phyloP scores from a whole-genome alignment of 2,329 filamentous ascomycete species.

The Neospermospora avenae region DNA sequence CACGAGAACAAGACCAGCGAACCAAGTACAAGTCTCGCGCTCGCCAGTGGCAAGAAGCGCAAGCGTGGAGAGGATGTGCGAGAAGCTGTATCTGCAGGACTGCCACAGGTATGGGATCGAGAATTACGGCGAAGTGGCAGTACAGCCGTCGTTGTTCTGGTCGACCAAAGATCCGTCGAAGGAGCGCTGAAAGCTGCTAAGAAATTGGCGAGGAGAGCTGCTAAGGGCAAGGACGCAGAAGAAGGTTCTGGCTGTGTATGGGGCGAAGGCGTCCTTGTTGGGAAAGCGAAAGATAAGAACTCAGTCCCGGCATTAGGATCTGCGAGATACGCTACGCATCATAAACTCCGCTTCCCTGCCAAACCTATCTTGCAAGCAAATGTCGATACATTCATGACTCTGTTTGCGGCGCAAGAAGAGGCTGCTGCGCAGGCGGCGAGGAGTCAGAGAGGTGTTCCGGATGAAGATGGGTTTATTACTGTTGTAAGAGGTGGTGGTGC shows the following conservation, averaged over 20 bases:
- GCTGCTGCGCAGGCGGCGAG: conserved; percentile 60
- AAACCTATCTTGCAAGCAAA: conserved; percentile 63
- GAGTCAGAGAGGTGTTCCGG: conserved; percentile 71
- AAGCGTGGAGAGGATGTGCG: conserved; percentile 52
- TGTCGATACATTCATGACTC: conserved; percentile 81
- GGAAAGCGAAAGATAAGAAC: conserved; percentile 41
- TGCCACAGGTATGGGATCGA: conserved; percentile 73
- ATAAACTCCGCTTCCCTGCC: conserved; percentile 68
- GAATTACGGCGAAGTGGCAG: conserved; percentile 69
- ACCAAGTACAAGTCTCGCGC: not conserved
- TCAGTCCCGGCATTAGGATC: conserved; percentile 48
- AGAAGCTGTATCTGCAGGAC: conserved; percentile 61
- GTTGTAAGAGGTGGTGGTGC: conserved; percentile 82
- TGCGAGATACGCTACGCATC: conserved; percentile 60
- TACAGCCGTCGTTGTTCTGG: conserved; percentile 77
- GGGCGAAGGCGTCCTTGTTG: conserved; percentile 53
- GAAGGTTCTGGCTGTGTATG: conserved; percentile 53
- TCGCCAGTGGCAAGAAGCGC: conserved; percentile 43
- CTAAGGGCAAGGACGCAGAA: conserved; percentile 50
- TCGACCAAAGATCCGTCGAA: conserved; percentile 76
- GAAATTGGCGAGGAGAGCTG: conserved; percentile 48
- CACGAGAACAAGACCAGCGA: conserved; percentile 45
- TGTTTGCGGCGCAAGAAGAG: conserved; percentile 71
- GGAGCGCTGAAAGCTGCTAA: conserved; percentile 71
- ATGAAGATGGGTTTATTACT: conserved; percentile 94